A percentile compares a stretch with the other conserved stretches of the same genome.
Evolutionary conservation across 78 protist genomes (phyloP).

Genomic region (Tieghemostelium lacteum): DNA sequence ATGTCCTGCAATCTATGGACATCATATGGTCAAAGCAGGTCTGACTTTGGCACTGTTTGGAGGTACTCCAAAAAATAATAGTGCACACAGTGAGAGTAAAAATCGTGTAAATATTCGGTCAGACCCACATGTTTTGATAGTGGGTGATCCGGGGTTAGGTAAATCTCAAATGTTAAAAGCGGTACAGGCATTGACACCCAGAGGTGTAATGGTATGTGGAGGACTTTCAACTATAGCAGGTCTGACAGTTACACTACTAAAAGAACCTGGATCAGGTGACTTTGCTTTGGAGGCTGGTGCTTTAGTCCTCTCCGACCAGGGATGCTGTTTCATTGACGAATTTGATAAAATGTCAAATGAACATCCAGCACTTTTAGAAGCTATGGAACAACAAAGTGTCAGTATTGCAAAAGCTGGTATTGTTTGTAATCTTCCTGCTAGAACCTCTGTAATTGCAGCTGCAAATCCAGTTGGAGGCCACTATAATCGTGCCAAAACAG

Average conservation of each 20-base stretch:
- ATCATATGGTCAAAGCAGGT: constrained; percentile 97
- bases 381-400: constrained; percentile 99
- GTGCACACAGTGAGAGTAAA: background rate
- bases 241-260: constrained; percentile 95
- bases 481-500: constrained; percentile 92
- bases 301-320: constrained; percentile 89
- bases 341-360: constrained; percentile 98
- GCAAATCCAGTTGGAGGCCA: constrained; percentile 99
- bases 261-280: constrained; percentile 91
- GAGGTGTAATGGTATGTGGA: constrained; percentile 99
- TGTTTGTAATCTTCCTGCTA: constrained; percentile 96
- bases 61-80: constrained; percentile 79
- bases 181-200: constrained; percentile 86
- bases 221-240: constrained; percentile 97
- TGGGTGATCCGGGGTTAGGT: constrained; percentile 99
- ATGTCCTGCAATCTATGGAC: constrained; percentile 98
- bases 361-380: constrained; percentile 97
- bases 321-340: constrained; percentile 99
- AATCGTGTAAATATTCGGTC: constrained; percentile 86
- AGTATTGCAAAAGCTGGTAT: constrained; percentile 99
- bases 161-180: constrained; percentile 96
- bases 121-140: constrained; percentile 96
- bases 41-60: constrained; percentile 96
- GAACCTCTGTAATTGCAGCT: constrained; percentile 97
- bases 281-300: constrained; percentile 98